Conservation (phyloP, 2,329 filamentous ascomycete species). For the Sphaerulina vaccinii region DNA sequence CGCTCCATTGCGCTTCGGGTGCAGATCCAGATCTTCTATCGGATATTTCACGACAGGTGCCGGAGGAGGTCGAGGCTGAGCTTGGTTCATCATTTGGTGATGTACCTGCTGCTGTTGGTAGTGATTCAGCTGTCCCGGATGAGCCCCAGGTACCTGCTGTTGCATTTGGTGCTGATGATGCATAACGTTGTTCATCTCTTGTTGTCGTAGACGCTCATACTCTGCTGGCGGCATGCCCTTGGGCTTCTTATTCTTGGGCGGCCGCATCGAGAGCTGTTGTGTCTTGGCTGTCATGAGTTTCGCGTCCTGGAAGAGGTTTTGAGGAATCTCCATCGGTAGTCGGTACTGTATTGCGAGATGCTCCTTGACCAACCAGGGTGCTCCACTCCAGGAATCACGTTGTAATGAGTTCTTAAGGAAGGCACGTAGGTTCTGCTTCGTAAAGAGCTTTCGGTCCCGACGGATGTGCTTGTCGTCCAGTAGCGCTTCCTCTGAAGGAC, state of each 20-base stretch:
- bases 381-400: constrained; percentile 90
- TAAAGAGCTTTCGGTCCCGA: constrained; percentile 87
- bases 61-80: constrained; percentile 52
- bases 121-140: constrained; percentile 16
- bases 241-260: constrained; percentile 26
- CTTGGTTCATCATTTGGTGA: constrained; percentile 18
- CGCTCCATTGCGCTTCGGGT: constrained; percentile 61
- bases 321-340: constrained; percentile 82
- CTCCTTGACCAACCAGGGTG: constrained; percentile 90
- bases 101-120: constrained; percentile 34
- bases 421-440: constrained; percentile 86
- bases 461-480: constrained; percentile 78
- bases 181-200: constrained; percentile 21
- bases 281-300: constrained; percentile 47
- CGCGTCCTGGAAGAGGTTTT: constrained; percentile 76
- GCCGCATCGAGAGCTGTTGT: constrained; percentile 28
- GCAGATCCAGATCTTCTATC: constrained; percentile 86
- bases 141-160: constrained; percentile 39
- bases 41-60: constrained; percentile 87
- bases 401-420: constrained; percentile 96
- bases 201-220: constrained; percentile 25
- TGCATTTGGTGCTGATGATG: constrained; percentile 27
- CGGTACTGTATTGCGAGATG: constrained; percentile 80
- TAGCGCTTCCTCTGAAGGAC: constrained; percentile 68
- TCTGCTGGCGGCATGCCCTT: constrained; percentile 26